phyloP scores from a whole-genome alignment of 306 rosid species.

The Boehmeria nivea region DNA sequence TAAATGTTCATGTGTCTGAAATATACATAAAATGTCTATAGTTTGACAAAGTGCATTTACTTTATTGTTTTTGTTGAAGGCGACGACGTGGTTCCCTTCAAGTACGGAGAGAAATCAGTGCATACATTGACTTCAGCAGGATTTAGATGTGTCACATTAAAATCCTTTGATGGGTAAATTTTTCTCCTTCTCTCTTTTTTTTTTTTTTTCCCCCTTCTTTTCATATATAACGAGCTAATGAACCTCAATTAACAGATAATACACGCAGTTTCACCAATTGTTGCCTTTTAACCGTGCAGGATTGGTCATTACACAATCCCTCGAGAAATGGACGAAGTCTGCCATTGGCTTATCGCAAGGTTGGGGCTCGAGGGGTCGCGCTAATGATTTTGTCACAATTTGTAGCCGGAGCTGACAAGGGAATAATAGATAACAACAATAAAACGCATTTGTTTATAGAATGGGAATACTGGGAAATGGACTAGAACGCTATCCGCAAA shows the following conservation, averaged over 20 bases:
- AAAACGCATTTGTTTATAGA: slow-evolving; percentile 28
- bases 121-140: slow-evolving; percentile 69
- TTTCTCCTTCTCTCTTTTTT: not conserved
- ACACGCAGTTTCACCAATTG: slow-evolving; percentile 5
- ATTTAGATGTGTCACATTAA: slow-evolving; percentile 61
- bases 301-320: slow-evolving; percentile 95
- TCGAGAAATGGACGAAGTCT: slow-evolving; percentile 93
- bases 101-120: slow-evolving; percentile 78
- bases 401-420: slow-evolving; percentile 17
- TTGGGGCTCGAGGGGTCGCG: slow-evolving; percentile 70
- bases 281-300: slow-evolving; percentile 46
- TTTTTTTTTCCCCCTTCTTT: not conserved
- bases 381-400: slow-evolving; percentile 4
- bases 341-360: slow-evolving; percentile 76
- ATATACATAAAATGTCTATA: not conserved
- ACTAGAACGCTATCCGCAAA: slow-evolving; percentile 37
- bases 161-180: slow-evolving; percentile 75
- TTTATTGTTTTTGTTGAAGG: slow-evolving; percentile 10
- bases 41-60: not conserved
- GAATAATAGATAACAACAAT: slow-evolving; percentile 25
- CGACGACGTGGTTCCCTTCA: slow-evolving; percentile 55
- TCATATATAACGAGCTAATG: not conserved
- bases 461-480: slow-evolving; percentile 21
- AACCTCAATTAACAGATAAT: slow-evolving; percentile 3
- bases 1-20: too few species aligned